A percentile compares a stretch with the other conserved stretches of the same genome.
Evolutionary conservation across 257 asterid genomes (phyloP).

Genomic region (Penstemon eatonii): DNA sequence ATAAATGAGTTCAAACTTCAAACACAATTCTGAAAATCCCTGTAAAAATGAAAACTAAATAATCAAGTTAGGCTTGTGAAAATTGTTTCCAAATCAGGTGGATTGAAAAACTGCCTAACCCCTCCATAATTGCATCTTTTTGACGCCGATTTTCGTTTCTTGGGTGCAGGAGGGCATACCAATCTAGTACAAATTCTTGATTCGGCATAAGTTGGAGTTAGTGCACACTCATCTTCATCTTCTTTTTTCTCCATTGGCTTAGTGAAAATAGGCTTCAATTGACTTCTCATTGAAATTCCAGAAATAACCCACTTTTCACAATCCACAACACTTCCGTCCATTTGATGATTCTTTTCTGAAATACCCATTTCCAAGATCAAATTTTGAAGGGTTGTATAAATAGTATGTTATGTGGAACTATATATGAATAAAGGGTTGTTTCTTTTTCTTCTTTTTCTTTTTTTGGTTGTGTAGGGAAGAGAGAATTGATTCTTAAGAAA

Average conservation of each 20-base stretch:
- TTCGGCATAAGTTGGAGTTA: constrained; percentile 40
- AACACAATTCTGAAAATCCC: background rate
- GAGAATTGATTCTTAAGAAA: constrained; percentile 38
- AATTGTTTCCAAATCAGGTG: constrained; percentile 43
- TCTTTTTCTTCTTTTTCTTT: background rate
- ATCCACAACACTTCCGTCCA: constrained; percentile 21
- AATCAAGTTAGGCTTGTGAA: constrained; percentile 25
- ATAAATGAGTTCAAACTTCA: background rate
- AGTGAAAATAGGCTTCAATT: constrained; percentile 38
- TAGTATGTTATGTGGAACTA: constrained; percentile 12
- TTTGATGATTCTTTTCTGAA: constrained; percentile 33
- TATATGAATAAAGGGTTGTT: constrained; percentile 7
- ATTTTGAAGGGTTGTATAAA: constrained; percentile 23
- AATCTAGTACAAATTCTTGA: constrained; percentile 34
- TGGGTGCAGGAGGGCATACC: constrained; percentile 44
- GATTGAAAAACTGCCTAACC: constrained; percentile 38
- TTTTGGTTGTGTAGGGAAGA: constrained; percentile 27
- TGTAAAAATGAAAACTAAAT: constrained; percentile 5
- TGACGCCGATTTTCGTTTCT: constrained; percentile 33
- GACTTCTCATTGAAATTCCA: constrained; percentile 25
- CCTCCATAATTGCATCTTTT: constrained; percentile 33
- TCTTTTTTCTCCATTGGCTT: constrained; percentile 21
- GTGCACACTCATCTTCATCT: constrained; percentile 27
- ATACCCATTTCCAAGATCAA: constrained; percentile 33
- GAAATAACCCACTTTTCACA: constrained; percentile 40